Evolutionary conservation across 1,284 basidiomycete genomes (phyloP).

Genomic region (Pseudozyma pruni): DNA sequence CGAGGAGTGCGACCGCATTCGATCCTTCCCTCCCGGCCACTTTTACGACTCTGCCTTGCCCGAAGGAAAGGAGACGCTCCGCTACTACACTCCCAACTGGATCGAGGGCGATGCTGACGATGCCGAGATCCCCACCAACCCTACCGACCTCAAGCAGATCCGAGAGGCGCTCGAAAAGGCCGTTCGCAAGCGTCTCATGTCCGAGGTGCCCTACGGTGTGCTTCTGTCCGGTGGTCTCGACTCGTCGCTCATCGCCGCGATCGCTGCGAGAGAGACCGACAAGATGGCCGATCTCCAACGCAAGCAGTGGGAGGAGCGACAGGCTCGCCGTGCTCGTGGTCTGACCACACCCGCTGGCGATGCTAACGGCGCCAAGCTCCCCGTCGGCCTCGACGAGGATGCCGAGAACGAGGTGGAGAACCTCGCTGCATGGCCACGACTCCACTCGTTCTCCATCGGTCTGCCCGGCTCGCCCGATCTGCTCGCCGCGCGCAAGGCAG

Average conservation of each 20-base stretch:
- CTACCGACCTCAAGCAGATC: constrained; percentile 75
- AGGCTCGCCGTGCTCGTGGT: constrained; percentile 55
- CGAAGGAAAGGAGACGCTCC: constrained; percentile 64
- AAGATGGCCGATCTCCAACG: constrained; percentile 72
- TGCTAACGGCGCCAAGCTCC: constrained; percentile 68
- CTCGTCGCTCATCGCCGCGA: constrained; percentile 93
- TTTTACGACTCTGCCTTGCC: constrained; percentile 70
- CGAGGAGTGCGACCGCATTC: constrained; percentile 93
- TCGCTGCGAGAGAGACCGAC: constrained; percentile 96
- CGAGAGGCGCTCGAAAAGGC: constrained; percentile 85
- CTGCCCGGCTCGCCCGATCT: constrained; percentile 95
- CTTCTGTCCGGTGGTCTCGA: constrained; percentile 94
- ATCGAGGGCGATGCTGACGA: constrained; percentile 71
- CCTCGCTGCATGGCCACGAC: constrained; percentile 86
- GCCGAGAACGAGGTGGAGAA: constrained; percentile 60
- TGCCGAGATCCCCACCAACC: constrained; percentile 73
- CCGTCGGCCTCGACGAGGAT: constrained; percentile 65
- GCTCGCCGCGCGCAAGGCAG: constrained; percentile 91
- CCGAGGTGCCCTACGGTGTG: constrained; percentile 98
- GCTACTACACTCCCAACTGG: constrained; percentile 69
- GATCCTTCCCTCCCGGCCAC: constrained; percentile 96
- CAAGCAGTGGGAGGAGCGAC: constrained; percentile 73
- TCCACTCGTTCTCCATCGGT: constrained; percentile 98
- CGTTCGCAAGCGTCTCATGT: constrained; percentile 96
- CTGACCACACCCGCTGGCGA: constrained; percentile 61